Evolutionary conservation across 306 rosid genomes (phyloP), one percentile per base, ranked within the genome.

Genomic region (Gillenia trifoliata): DNA sequence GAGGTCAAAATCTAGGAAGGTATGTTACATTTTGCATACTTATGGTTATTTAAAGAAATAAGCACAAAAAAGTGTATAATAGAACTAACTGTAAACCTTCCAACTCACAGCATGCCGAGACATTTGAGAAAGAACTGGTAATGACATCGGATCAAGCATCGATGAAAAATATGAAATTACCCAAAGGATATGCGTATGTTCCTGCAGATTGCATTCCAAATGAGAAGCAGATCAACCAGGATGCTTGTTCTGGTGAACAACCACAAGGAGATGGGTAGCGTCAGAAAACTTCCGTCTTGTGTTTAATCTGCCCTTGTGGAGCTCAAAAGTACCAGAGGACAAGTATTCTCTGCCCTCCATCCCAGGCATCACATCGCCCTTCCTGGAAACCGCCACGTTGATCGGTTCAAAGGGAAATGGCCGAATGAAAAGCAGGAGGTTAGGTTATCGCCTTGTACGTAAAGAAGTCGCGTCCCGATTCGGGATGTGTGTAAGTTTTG

Each of bases 81-180:
- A 56, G 60, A 75, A 55, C 79, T 86, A 26, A 85, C 71, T 66
- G 47, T 40, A 41, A 77, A 29, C 80, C 78, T 57, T 71, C 29
- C 23, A 79, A 61, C 64, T 81, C 41, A 22, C 91, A 95, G 98
- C 89, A 83, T 71, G 78, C 89, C 1, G 98, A 95, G 75, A 84
- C 91, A 19, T 90, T 95, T 80, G 96, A 87, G 65, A 95, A 90
- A 77, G 99, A 95, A 84, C 83, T 95, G 71, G 89, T 92, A 57
- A 95, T 95, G 99, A 95, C 99, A 8, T 95, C 98, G 19, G 99
- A 95, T 76, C 97, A 95, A 85, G 99, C 99, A 28, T 87, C 96
- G 11, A 83, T 95, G 92, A 95, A 89, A 86, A 95, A 95, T 77
- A 87, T 87, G 79, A 86, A 20, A 80, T 79, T 95, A 73, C 99